Percentiles rank a stretch among this genome's conserved stretches.
Evolutionary conservation across 345 rosid species (phyloP).

Genomic region (Populus nigra): DNA sequence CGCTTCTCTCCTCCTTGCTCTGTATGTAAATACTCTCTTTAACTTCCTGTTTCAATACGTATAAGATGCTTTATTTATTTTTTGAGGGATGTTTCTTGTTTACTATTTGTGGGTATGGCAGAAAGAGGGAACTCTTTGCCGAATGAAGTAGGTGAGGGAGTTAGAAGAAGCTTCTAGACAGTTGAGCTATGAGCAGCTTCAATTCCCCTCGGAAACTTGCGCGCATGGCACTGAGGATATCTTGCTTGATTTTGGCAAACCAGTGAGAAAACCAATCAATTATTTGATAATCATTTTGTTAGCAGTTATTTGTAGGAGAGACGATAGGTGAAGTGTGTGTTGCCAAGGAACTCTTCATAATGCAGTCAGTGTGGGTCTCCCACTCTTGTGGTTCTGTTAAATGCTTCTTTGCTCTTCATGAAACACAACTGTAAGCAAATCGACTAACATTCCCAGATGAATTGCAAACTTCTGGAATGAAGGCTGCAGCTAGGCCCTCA

Average conservation of each 20-base stretch:
- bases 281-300: not conserved
- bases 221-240: constrained; percentile 49
- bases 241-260: constrained; percentile 39
- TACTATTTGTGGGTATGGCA: constrained; percentile 25
- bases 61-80: not conserved
- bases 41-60: not conserved
- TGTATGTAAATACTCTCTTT: constrained; percentile 28
- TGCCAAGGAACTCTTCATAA: not conserved
- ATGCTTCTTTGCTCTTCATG: not conserved
- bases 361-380: not conserved
- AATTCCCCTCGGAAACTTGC: constrained; percentile 33
- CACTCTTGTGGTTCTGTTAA: not conserved
- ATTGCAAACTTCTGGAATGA: not conserved
- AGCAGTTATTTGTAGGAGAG: not conserved
- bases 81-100: not conserved
- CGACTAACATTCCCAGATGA: not conserved
- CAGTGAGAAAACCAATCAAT: not conserved
- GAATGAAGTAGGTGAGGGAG: constrained; percentile 45
- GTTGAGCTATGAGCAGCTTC: constrained; percentile 70
- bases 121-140: constrained; percentile 40
- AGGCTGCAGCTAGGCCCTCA: no score
- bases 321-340: not conserved
- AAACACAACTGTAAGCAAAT: not conserved
- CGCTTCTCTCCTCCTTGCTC: constrained; percentile 37
- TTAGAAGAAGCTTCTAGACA: constrained; percentile 81